These are phyloP conservation scores for Suhomyces terraborum DNA, from an alignment of 1,139 yeast genomes.

Conservation along the genomic window DNA sequence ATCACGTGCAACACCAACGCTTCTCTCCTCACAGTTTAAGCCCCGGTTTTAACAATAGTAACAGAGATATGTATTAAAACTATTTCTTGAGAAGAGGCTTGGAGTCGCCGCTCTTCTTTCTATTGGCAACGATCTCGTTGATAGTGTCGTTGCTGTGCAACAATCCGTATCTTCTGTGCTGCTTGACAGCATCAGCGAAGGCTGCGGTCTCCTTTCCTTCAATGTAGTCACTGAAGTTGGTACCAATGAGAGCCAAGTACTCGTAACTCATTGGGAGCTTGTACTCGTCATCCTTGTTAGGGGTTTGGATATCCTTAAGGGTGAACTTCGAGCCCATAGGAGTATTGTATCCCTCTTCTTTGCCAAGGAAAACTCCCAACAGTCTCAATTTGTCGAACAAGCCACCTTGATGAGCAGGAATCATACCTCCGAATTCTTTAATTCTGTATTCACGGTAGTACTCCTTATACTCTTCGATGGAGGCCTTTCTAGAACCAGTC, in stretches of 20 bases:
- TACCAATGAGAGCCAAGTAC: constrained; percentile 54
- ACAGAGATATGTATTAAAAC: background rate
- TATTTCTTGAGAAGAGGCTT: constrained; percentile 6
- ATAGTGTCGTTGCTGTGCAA: constrained; percentile 49
- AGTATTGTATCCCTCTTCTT: constrained; percentile 83
- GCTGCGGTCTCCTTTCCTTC: constrained; percentile 34
- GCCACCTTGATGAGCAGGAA: constrained; percentile 77
- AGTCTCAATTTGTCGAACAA: constrained; percentile 57
- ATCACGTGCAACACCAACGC: no score
- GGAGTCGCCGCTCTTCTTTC: constrained; percentile 33
- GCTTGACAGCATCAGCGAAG: constrained; percentile 45
- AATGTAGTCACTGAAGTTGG: constrained; percentile 43
- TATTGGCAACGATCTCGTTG: constrained; percentile 38
- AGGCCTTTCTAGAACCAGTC: constrained; percentile 84
- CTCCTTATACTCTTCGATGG: constrained; percentile 71
- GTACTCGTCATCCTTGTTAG: constrained; percentile 20
- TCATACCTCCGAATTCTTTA: constrained; percentile 73
- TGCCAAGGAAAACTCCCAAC: constrained; percentile 63
- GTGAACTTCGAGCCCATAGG: constrained; percentile 42
- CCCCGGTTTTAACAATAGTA: background rate
- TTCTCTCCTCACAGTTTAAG: no score
- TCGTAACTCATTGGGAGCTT: constrained; percentile 55
- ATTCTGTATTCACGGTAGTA: constrained; percentile 66
- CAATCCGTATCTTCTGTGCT: constrained; percentile 65
- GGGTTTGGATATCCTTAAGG: constrained; percentile 27